These are phyloP conservation scores for Linanthus parryae DNA, from an alignment of 148 eudicot genomes.

Conservation along the genomic window DNA sequence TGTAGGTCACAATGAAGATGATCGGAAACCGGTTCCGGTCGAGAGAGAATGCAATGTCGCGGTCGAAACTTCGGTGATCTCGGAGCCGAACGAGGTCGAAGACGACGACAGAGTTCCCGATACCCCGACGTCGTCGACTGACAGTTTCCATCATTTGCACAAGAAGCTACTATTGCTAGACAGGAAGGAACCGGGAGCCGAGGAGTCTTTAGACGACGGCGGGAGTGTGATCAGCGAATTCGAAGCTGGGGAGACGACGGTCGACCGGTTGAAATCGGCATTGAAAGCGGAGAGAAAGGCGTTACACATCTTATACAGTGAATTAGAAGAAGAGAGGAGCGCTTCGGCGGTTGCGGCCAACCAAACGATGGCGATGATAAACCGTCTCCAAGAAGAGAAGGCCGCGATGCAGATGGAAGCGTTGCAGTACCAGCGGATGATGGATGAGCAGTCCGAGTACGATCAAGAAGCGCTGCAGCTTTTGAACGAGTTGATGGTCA, in stretches of 20 bases:
- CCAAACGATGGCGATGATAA: slow-evolving; percentile 98
- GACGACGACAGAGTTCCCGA: slow-evolving; percentile 53
- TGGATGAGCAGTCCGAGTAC: slow-evolving; percentile 95
- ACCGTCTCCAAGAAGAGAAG: slow-evolving; percentile 91
- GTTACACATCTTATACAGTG: slow-evolving; percentile 47
- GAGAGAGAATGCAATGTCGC: no score
- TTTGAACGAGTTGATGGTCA: slow-evolving; percentile 80
- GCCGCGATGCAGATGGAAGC: slow-evolving; percentile 99
- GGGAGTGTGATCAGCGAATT: slow-evolving; percentile 59
- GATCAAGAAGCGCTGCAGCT: slow-evolving; percentile 94
- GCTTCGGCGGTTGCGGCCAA: slow-evolving; percentile 86
- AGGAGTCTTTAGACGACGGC: slow-evolving; percentile 61
- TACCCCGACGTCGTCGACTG: slow-evolving; percentile 43
- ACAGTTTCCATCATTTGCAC: slow-evolving; percentile 40
- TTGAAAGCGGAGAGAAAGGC: slow-evolving; percentile 58
- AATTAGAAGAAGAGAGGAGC: slow-evolving; percentile 88
- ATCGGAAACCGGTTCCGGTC: no score
- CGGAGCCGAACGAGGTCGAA: slow-evolving; percentile 33
- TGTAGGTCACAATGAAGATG: no score
- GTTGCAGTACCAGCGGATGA: slow-evolving; percentile 88
- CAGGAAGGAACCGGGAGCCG: slow-evolving; percentile 46
- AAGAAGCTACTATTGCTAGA: slow-evolving; percentile 40
- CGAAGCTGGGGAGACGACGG: slow-evolving; percentile 34
- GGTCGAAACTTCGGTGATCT: no score
- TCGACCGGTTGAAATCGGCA: slow-evolving; percentile 49